Evolutionary conservation across 2,329 filamentous ascomycete species (phyloP).

Genomic region (Alternaria sp.): DNA sequence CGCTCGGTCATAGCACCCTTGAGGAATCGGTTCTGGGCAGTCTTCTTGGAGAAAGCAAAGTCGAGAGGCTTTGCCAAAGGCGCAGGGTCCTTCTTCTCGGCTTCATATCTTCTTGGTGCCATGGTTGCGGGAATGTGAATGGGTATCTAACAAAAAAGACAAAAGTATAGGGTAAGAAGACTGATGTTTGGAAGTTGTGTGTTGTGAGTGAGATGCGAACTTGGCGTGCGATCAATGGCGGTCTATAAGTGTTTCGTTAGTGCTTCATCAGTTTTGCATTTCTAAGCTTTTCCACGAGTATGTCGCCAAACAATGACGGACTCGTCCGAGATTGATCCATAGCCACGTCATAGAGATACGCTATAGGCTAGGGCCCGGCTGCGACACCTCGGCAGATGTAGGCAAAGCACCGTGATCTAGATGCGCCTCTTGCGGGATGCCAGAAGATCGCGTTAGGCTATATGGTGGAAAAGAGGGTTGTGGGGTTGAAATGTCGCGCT

Average conservation of each 20-base stretch:
- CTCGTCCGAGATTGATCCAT: constrained; percentile 2
- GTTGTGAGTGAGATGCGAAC: background rate
- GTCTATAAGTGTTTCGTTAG: background rate
- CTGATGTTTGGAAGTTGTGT: background rate
- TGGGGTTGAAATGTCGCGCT: background rate
- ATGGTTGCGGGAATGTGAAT: constrained; percentile 25
- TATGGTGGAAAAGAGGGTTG: background rate
- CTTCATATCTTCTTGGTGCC: constrained; percentile 50
- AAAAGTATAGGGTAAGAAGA: background rate
- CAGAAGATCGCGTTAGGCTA: constrained; percentile 1
- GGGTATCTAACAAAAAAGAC: constrained; percentile 5
- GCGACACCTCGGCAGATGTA: constrained; percentile 10
- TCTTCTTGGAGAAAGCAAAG: constrained; percentile 58
- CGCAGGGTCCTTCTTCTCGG: constrained; percentile 48
- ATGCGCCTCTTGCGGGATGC: background rate
- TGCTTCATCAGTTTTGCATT: constrained; percentile 1
- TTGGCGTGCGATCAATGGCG: background rate
- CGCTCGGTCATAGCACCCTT: constrained; percentile 73
- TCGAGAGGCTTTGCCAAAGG: constrained; percentile 53
- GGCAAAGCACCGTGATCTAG: constrained; percentile 1
- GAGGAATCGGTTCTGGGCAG: constrained; percentile 69
- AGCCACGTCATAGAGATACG: constrained; percentile 11
- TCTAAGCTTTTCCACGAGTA: constrained; percentile 6
- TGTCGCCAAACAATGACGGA: background rate
- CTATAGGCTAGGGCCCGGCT: background rate